Evolutionary conservation across 805 yeast species (phyloP).

Genomic region (Candida ponderosae): DNA sequence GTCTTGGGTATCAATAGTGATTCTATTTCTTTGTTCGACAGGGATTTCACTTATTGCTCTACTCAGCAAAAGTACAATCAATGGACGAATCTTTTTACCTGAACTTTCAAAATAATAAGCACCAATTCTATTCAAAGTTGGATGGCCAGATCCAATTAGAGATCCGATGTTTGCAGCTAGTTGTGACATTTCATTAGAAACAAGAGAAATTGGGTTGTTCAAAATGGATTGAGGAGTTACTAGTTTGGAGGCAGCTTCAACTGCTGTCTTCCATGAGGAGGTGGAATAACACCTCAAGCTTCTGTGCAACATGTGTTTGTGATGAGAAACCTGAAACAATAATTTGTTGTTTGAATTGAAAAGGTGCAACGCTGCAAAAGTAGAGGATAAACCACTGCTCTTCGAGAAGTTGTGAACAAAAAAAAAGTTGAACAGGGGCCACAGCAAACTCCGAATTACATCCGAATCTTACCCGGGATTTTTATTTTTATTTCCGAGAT

Average conservation of each 20-base stretch:
- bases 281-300: background rate
- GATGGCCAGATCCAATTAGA: constrained; percentile 89
- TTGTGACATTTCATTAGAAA: constrained; percentile 86
- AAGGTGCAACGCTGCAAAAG: too few relatives aligned
- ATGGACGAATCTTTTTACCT: constrained; percentile 91
- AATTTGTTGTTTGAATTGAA: too few relatives aligned
- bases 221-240: constrained; percentile 56
- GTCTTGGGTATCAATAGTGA: constrained; percentile 53
- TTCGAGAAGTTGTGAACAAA: too few relatives aligned
- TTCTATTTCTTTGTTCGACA: constrained; percentile 51
- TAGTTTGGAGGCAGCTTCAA: constrained; percentile 64
- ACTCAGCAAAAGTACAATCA: constrained; percentile 75
- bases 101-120: constrained; percentile 93
- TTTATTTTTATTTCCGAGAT: too few relatives aligned
- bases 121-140: constrained; percentile 86
- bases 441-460: too few relatives aligned
- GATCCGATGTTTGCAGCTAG: constrained; percentile 81
- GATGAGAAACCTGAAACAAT: too few relatives aligned
- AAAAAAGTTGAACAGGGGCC: too few relatives aligned
- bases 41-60: constrained; percentile 80
- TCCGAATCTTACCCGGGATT: too few relatives aligned
- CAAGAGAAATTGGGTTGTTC: constrained; percentile 84
- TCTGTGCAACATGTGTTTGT: background rate
- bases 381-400: too few relatives aligned
- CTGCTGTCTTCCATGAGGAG: constrained; percentile 44